Evolutionary conservation across 2,329 filamentous ascomycete species (phyloP), one percentile per base, ranked within the genome.

Genomic region (Aspergillus fischeri): DNA sequence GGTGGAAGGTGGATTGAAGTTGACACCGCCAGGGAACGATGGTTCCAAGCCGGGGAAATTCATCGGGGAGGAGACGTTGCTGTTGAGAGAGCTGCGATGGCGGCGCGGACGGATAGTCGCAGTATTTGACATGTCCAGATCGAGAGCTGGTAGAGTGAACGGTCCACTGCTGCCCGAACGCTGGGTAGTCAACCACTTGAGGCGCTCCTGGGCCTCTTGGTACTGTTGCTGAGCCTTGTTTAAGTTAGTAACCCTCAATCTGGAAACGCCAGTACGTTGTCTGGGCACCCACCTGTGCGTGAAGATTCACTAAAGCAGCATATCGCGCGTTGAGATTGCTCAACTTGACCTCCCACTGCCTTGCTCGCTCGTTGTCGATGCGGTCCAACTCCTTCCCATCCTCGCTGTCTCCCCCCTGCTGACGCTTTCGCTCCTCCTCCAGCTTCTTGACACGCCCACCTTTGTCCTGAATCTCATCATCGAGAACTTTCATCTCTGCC

Each of bases 391-490:
- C 77, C 56, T 77, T 76, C 51, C 79, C 78, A 63, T 83, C 78
- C 49, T 81, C 78, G 25, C 71, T 80, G 53, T 79, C 77, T 24
- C 73, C 75, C n/a, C 73, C 74, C 20, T 79, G 76, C 41, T 76
- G 68, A 41, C 77, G 77, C 65, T 83, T 80, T 58, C 81, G 73
- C 68, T 85, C 80, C 57, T 84, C 81, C 66, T 88, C 84, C 6
- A 87, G 73, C 41, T 80, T 77, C 72, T 87, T 86, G 70, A 87
- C 82, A 50, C 84, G 80, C 3, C 77, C 78, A 25, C 82, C 83
- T 62, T 83, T 86, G 61, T 85, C 80, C 59, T 82, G 81, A 50
- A 87, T 83, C 53, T 83, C 81, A 45, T 87, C 85, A 56, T 88
- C 85, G 42, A 87, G 74, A 6, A 71, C 66, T 60, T 82, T 86